phyloP scores from a whole-genome alignment of 2,329 filamentous ascomycete species.

The Rhytidhysteron rufulum region DNA sequence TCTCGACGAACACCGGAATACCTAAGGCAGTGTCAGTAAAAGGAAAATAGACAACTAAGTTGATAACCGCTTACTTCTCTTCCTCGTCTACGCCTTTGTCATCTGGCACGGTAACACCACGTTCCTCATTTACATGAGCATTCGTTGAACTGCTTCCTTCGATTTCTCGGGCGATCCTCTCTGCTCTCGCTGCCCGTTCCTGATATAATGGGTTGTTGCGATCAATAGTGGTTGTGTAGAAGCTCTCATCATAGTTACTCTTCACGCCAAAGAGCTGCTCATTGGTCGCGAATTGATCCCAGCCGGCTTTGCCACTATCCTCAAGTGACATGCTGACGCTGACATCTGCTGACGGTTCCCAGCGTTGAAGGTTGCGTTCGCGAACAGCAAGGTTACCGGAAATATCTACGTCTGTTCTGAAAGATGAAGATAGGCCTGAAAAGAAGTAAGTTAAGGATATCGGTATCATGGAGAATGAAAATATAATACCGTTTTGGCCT shows the following conservation, averaged over 20 bases:
- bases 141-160: slow-evolving; percentile 71
- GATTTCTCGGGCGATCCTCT: slow-evolving; percentile 84
- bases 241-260: slow-evolving; percentile 88
- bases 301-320: slow-evolving; percentile 47
- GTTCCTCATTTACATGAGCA: slow-evolving; percentile 84
- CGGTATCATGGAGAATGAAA: slow-evolving; percentile 4
- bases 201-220: slow-evolving; percentile 78
- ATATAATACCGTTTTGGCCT: slow-evolving; percentile 52
- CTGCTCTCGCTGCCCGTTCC: slow-evolving; percentile 69
- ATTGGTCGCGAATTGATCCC: slow-evolving; percentile 95
- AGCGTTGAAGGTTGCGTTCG: slow-evolving; percentile 75
- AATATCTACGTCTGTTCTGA: slow-evolving; percentile 86
- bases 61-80: slow-evolving; percentile 64
- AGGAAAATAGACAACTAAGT: slow-evolving; percentile 1
- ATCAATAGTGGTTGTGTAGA: slow-evolving; percentile 91
- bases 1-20: slow-evolving; percentile 87
- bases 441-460: slow-evolving; percentile 1
- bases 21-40: slow-evolving; percentile 40
- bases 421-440: slow-evolving; percentile 63
- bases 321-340: slow-evolving; percentile 70
- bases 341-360: slow-evolving; percentile 65
- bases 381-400: slow-evolving; percentile 66
- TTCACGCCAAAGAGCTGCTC: slow-evolving; percentile 81
- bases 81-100: slow-evolving; percentile 77
- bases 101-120: slow-evolving; percentile 63